A percentile compares a stretch with the other conserved stretches of the same genome.
phyloP scores from a whole-genome alignment of 352 stramenopile species.

The Globisporangium okanoganense region DNA sequence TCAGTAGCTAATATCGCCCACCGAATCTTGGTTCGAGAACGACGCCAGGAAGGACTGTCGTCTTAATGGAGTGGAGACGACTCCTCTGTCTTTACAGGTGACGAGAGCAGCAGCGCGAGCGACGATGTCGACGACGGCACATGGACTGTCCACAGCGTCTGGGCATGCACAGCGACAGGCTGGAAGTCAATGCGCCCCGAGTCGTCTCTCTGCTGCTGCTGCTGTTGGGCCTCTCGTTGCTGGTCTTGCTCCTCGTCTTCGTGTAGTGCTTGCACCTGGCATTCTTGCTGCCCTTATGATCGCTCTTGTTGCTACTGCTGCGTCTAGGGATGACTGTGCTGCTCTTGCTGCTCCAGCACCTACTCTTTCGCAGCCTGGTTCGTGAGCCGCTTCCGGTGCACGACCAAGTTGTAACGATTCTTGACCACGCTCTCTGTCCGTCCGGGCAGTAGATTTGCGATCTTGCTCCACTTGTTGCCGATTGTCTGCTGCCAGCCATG shows the following conservation, averaged over 20 bases:
- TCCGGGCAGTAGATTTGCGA: constrained; percentile 95
- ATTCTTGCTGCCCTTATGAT: no score
- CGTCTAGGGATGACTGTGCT: constrained; percentile 1
- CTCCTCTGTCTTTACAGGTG: background rate
- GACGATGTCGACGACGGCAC: background rate
- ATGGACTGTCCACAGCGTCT: no score
- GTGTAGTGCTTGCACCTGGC: no score
- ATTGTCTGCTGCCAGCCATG: constrained; percentile 90
- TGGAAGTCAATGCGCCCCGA: background rate
- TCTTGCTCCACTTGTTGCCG: constrained; percentile 98
- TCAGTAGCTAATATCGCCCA: background rate
- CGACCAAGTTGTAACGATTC: constrained; percentile 94
- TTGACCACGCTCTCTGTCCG: constrained; percentile 98
- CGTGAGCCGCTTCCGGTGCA: constrained; percentile 82
- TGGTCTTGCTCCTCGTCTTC: no score
- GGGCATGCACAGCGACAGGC: background rate
- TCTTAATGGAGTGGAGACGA: background rate
- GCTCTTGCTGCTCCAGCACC: constrained; percentile 2
- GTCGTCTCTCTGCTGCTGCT: background rate
- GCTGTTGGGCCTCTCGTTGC: background rate
- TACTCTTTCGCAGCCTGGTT: constrained; percentile 28
- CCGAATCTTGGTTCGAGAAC: background rate
- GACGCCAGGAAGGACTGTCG: background rate
- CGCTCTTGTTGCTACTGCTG: constrained; percentile 10
- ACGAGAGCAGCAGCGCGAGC: constrained; percentile 1